Evolutionary conservation across 1,284 basidiomycete genomes (phyloP), one percentile per base, ranked within the genome.

Genomic region (Ceratobasidium sp.): DNA sequence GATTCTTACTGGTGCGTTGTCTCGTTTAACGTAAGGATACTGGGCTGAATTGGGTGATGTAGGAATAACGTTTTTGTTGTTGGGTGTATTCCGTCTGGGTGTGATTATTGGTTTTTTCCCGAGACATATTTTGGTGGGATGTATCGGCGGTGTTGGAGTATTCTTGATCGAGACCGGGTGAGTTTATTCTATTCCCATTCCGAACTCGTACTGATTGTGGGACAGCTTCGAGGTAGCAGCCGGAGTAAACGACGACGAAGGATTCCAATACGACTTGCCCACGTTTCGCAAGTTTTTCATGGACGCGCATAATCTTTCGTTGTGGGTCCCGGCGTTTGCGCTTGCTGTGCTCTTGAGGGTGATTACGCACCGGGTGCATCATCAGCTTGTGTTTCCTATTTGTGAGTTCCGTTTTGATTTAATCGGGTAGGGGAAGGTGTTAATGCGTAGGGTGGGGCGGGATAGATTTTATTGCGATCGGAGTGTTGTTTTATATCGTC

Each of bases 101-200:
- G 89, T 91, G 4, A 85, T 99, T 44, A 93, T 98, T 76, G 96
- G 97, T 0, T 99, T 99, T 86, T 99, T 99, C 86, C 97, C 97
- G 13, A 89, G 97, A 9, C 97, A 98, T 84, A 98, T 99, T 83
- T 89, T 97, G 10, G 94, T 98, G 13, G 96, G 96, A 88, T 94
- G 96, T 83, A 99, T 99, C 61, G 97, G 97, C 13, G 97, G 97
- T 33, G 96, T 99, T 33, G 97, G 97, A 15, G 91, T 94, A 17
- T 99, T 99, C 85, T 87, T 99, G 56, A 90, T 97, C 70, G 88
- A 93, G 82, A 98, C 96, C 0, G 96, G 96, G 92, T 94, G 80
- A 78, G 88, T 84, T 54, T n/a, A n/a, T n/a, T n/a, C n/a, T n/a
- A n/a, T n/a, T n/a, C n/a, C n/a, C n/a, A n/a, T n/a, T n/a, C 6